Evolutionary conservation across 108 stramenopile species (phyloP).

Genomic region (Pinguiococcus pyrenoidosus): DNA sequence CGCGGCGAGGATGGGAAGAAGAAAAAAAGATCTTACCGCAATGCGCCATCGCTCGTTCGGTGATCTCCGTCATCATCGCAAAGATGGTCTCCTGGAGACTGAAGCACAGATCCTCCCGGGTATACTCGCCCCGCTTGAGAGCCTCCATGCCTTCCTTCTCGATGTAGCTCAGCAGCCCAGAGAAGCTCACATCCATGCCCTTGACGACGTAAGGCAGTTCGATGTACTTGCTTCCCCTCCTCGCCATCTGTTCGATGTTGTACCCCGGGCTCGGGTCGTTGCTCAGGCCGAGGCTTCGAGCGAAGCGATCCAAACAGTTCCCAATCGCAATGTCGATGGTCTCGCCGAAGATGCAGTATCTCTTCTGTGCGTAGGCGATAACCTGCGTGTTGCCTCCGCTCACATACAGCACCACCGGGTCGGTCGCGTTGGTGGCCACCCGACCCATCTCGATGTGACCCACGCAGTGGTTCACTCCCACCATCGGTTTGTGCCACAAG

Average conservation of each 20-base stretch:
- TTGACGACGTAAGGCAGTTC: slow-evolving; percentile 95
- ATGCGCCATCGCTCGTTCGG: slow-evolving; percentile 98
- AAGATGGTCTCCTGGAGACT: slow-evolving; percentile 80
- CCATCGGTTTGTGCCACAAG: slow-evolving; percentile 74
- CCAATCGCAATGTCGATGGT: slow-evolving; percentile 99
- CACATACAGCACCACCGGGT: slow-evolving; percentile 95
- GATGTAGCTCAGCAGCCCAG: slow-evolving; percentile 46
- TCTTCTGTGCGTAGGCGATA: slow-evolving; percentile 70
- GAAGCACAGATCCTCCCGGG: slow-evolving; percentile 80
- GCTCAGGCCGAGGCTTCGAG: slow-evolving; percentile 70
- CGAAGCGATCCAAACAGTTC: slow-evolving; percentile 97
- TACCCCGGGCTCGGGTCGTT: slow-evolving; percentile 97
- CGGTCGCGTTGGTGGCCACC: slow-evolving; percentile 55
- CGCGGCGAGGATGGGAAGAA: not conserved
- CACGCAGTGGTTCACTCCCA: slow-evolving; percentile 97
- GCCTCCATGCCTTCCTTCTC: slow-evolving; percentile 40
- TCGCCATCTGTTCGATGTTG: slow-evolving; percentile 93
- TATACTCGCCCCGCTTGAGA: slow-evolving; percentile 36
- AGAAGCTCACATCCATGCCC: slow-evolving; percentile 97
- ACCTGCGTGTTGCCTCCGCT: slow-evolving; percentile 82
- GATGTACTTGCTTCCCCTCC: slow-evolving; percentile 43
- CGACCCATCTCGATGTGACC: slow-evolving; percentile 99
- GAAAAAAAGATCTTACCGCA: slow-evolving; percentile 30
- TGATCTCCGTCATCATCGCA: slow-evolving; percentile 98
- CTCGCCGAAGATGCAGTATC: slow-evolving; percentile 97